Base-by-base conservation (phyloP, 306 rosid genomes). In the Senna siamea region DNA sequence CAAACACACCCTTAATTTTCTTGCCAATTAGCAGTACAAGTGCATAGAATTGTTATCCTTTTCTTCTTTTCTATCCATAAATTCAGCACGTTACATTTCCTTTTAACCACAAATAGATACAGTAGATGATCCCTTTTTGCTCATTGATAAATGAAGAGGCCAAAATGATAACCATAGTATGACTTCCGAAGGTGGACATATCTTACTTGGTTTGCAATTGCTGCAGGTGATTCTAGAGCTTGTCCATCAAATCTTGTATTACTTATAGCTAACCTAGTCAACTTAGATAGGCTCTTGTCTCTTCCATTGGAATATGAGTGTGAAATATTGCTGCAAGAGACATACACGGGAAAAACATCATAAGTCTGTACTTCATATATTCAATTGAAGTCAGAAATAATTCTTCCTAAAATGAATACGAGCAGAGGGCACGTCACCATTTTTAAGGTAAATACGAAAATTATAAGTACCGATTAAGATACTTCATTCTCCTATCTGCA, bases 401-500 rank as follows among this genome's bases (percentile, higher is more conserved):
- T 35, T 76, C 60, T 19, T 40, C 59, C 65, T 17, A 52, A 71
- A 28, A 50, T 64, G 66, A 53, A 66, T 57, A 56, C 43, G 69
- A 43, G 62, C 79, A 18, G 57, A 64, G 44, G 61, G 26, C 55
- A 38, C 34, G 60, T 52, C 65, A 64, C 9, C 15, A 32, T 72
- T 70, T 66, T 55, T 70, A 72, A 47, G 76, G 43, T 47, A 46
- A 72, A 69, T 69, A 68, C 0, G 46, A 67, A 71, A 78, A 57
- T 74, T 32, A 57, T 5, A 18, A 50, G 20, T 87, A 92, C 99
- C 99, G 84, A 73, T 80, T 92, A 38, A 92, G 96, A 79, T 89
- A 74, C 82, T 94, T 92, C 69, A 70, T 87, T 77, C 99, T 88
- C 84, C 92, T 88, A 83, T 94, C 99, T 46, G 97, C 92, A 20